phyloP scores from a whole-genome alignment of 805 yeast genomes.

The Saccharomycopsis fibuligera region DNA sequence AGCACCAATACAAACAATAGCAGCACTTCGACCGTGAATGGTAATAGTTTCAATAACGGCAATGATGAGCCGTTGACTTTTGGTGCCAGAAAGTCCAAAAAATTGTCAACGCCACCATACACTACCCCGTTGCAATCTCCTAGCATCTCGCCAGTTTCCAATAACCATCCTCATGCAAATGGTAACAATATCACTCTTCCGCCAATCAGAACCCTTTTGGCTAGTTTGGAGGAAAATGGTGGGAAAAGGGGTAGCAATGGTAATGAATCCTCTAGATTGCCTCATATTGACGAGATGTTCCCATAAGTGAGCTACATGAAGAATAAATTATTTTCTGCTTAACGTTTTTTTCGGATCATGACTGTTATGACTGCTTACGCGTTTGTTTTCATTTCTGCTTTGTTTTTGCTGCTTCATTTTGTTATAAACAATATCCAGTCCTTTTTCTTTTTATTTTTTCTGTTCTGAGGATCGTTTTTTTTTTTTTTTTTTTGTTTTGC shows the following conservation, averaged over 20 bases:
- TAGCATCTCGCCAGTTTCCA: conserved; percentile 12
- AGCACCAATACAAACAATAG: neutral
- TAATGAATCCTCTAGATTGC: conserved; percentile 5
- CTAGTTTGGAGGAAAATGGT: conserved; percentile 16
- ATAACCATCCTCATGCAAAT: neutral
- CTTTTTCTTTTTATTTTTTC: too few relatives aligned
- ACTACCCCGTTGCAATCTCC: conserved; percentile 18
- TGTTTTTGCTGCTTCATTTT: too few relatives aligned
- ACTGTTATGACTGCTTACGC: too few relatives aligned
- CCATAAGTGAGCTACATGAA: too few relatives aligned
- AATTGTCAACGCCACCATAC: conserved; percentile 11
- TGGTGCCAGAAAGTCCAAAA: conserved; percentile 12
- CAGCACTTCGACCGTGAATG: neutral
- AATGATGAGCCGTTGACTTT: conserved; percentile 16
- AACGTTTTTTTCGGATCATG: too few relatives aligned
- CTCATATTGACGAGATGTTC: conserved; percentile 18
- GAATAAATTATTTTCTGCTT: too few relatives aligned
- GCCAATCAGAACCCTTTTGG: conserved; percentile 16
- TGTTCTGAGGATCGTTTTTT: too few relatives aligned
- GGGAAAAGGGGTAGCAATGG: neutral
- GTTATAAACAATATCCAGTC: too few relatives aligned
- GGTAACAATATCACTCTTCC: conserved; percentile 13
- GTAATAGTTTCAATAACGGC: neutral
- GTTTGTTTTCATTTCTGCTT: too few relatives aligned
- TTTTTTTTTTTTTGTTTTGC: too few relatives aligned